A percentile compares a stretch with the other conserved stretches of the same genome.
These are phyloP conservation scores for Suhomyces terraborum DNA, from an alignment of 1,139 yeast genomes.

Conservation along the genomic window DNA sequence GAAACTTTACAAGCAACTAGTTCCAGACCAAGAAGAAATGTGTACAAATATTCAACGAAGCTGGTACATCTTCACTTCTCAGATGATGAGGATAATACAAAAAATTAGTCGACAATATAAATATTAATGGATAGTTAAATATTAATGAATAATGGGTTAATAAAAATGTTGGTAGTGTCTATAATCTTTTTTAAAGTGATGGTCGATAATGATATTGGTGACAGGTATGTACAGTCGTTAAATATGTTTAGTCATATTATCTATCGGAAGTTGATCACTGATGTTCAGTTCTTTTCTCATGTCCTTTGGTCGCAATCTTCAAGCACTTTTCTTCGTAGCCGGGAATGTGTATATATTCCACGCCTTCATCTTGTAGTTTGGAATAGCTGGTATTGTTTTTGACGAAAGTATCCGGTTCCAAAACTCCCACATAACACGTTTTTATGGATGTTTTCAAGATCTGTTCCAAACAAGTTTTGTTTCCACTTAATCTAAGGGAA, in stretches of 20 bases:
- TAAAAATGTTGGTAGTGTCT: not conserved
- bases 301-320: slow-evolving; percentile 77
- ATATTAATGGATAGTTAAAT: not conserved
- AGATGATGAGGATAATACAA: too few species aligned
- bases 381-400: slow-evolving; percentile 67
- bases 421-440: slow-evolving; percentile 83
- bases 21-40: slow-evolving; percentile 36
- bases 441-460: slow-evolving; percentile 57
- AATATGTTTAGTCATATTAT: not conserved
- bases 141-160: not conserved
- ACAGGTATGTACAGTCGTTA: not conserved
- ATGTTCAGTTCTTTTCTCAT: slow-evolving; percentile 32
- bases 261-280: slow-evolving; percentile 6
- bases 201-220: not conserved
- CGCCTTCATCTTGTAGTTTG: slow-evolving; percentile 54
- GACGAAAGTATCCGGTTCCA: slow-evolving; percentile 89
- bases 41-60: slow-evolving; percentile 59
- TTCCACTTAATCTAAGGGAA: slow-evolving; percentile 85
- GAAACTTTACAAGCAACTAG: not conserved
- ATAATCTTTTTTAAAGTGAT: not conserved
- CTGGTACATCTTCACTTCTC: slow-evolving; percentile 45
- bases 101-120: not conserved
- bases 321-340: slow-evolving; percentile 80
- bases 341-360: slow-evolving; percentile 77
- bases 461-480: slow-evolving; percentile 83